These are phyloP conservation scores for Trichodelitschia bisporula DNA, from an alignment of 495 filamentous ascomycete genomes.

Conservation along the genomic window DNA sequence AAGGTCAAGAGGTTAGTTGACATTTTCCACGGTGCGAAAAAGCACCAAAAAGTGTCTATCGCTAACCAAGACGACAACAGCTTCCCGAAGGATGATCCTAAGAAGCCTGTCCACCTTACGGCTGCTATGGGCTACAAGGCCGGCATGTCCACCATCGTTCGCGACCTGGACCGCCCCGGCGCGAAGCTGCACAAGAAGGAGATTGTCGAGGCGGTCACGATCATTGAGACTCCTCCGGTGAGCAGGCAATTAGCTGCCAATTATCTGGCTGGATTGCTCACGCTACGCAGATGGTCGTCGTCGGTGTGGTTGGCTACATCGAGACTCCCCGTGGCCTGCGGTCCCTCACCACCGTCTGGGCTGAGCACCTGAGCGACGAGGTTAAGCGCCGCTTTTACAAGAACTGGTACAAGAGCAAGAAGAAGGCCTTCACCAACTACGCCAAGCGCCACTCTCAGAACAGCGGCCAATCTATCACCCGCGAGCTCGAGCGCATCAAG, in stretches of 20 bases:
- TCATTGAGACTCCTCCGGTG: constrained; percentile 99
- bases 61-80: constrained; percentile 16
- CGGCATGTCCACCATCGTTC: constrained; percentile 99
- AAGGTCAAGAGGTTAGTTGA: constrained; percentile 83
- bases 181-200: constrained; percentile 99
- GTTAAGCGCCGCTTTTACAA: constrained; percentile 99
- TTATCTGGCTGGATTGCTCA: constrained; percentile 19
- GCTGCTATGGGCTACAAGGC: constrained; percentile 99
- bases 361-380: constrained; percentile 95
- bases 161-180: constrained; percentile 96
- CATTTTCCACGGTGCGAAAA: constrained; percentile 5
- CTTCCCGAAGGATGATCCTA: constrained; percentile 99
- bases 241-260: constrained; percentile 17
- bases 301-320: constrained; percentile 99
- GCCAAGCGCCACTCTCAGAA: constrained; percentile 97
- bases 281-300: constrained; percentile 74
- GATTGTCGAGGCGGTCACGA: constrained; percentile 94
- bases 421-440: constrained; percentile 99
- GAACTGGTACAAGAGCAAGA: constrained; percentile 99
- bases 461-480: constrained; percentile 66
- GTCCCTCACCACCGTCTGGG: constrained; percentile 98
- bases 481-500: constrained; percentile 98
- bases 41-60: constrained; percentile 2
- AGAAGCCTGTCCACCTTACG: constrained; percentile 97
- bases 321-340: constrained; percentile 99